Percentiles rank a stretch among this genome's conserved stretches.
These are phyloP conservation scores for Populus pruinosa DNA, from an alignment of 345 rosid species.

Conservation along the genomic window DNA sequence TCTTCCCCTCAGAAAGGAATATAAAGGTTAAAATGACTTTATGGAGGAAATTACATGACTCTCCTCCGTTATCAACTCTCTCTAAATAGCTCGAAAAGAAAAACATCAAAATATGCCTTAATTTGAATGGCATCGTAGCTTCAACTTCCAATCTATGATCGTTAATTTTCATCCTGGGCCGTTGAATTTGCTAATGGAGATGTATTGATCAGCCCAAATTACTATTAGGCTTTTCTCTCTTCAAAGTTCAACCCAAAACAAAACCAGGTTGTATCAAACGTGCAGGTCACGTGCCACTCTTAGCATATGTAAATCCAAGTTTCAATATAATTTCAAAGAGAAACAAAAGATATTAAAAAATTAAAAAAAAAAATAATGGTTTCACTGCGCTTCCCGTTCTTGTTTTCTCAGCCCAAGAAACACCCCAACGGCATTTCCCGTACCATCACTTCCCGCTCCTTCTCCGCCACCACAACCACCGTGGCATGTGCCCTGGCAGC, in stretches of 20 bases:
- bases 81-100: no score
- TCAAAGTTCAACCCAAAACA: neutral
- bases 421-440: constrained; percentile 23
- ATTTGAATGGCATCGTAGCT: neutral
- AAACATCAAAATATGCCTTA: no score
- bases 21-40: no score
- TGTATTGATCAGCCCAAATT: neutral
- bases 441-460: constrained; percentile 26
- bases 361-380: constrained; percentile 42
- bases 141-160: neutral
- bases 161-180: neutral
- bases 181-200: no score
- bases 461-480: constrained; percentile 29
- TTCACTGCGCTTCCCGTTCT: constrained; percentile 79
- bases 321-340: no score
- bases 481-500: constrained; percentile 32
- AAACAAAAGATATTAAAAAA: neutral
- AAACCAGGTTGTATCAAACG: neutral
- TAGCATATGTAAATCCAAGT: no score
- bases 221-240: neutral
- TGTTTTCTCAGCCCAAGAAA: constrained; percentile 61
- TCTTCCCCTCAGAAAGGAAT: no score
- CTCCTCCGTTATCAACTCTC: no score
- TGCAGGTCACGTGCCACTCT: neutral
- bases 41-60: no score